Base-by-base conservation (phyloP, 23 red algal species). In the Gracilaria gracilis region DNA sequence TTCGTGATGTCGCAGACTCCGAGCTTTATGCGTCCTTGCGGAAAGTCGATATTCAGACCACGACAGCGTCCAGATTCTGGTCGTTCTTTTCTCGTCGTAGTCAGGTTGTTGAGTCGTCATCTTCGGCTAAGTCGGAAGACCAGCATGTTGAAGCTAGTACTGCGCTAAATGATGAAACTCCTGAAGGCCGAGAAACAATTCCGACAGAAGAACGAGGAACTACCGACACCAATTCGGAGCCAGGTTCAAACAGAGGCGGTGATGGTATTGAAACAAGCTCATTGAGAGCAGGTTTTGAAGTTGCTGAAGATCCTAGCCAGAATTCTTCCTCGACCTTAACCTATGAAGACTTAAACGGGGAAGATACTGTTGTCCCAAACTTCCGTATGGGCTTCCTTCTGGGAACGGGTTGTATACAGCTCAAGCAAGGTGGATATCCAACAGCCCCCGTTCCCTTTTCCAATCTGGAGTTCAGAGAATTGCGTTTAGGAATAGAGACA, bases 311-410 rank as follows among this genome's bases (percentile, higher is more conserved):
- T 19, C 24, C 39, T 33, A 53, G 20, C 20, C 40, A 62, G 29
- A 75, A 61, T 29, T 28, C 70, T 19, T 57, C 61, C 5, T 65
- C 39, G 37, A 48, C 38, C 38, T 38, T 65, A 47, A 27, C 47
- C 20, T 73, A 27, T 73, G 42, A 77, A 48, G 25, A 76, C 19
- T 64, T 44, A 27, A 28, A 49, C 36, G 37, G 7, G 33, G 44
- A 75, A 14, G 83, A 79, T 17, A 83, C 25, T 31, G 64, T 82
- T 34, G 57, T 80, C 21, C 92, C 92, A 51, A 94, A 86, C 67
- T 82, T 94, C 38, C 82, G 92, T 25, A 82, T 94, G 73, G 92
- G 76, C 32, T 94, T 94, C 49, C 61, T 87, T 29, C 42, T 94
- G 35, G 83, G 77, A 37, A 55, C 35, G 15, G 92, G 92, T 25